A percentile compares a stretch with the other conserved stretches of the same genome.
phyloP scores from a whole-genome alignment of 352 stramenopile genomes.

The Globisporangium lucens region DNA sequence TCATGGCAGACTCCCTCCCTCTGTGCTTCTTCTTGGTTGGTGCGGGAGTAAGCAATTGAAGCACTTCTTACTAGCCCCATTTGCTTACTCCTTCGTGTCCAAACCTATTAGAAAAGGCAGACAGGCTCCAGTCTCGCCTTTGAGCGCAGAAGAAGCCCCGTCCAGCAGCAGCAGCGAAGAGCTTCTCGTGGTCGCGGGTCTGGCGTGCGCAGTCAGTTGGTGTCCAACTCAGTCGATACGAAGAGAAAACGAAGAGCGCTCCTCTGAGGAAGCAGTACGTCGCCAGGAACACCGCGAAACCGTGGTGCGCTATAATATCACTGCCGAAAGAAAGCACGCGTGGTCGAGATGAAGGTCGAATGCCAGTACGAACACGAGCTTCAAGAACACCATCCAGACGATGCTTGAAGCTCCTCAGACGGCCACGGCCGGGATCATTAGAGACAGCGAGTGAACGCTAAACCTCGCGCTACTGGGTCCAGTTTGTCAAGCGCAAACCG shows the following conservation, averaged over 20 bases:
- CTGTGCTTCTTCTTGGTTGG: neutral
- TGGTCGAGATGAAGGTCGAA: neutral
- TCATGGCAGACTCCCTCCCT: neutral
- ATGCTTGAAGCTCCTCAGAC: neutral
- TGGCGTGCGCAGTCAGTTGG: no score
- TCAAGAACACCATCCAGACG: neutral
- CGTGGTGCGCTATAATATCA: neutral
- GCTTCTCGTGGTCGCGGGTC: neutral
- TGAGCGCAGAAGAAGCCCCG: neutral
- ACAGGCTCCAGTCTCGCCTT: neutral
- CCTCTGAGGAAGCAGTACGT: neutral
- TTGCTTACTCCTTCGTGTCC: neutral
- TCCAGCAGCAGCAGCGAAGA: neutral
- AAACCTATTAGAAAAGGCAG: neutral
- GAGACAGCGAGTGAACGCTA: neutral
- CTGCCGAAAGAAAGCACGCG: neutral
- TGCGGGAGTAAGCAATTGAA: neutral
- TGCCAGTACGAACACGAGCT: neutral
- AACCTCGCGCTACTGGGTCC: neutral
- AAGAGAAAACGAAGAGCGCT: neutral
- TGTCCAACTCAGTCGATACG: neutral
- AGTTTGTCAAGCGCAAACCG: neutral
- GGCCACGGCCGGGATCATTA: neutral
- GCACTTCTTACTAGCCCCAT: neutral
- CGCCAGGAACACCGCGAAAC: neutral